phyloP scores from a whole-genome alignment of 345 rosid species.

The Boechera divaricarpa region DNA sequence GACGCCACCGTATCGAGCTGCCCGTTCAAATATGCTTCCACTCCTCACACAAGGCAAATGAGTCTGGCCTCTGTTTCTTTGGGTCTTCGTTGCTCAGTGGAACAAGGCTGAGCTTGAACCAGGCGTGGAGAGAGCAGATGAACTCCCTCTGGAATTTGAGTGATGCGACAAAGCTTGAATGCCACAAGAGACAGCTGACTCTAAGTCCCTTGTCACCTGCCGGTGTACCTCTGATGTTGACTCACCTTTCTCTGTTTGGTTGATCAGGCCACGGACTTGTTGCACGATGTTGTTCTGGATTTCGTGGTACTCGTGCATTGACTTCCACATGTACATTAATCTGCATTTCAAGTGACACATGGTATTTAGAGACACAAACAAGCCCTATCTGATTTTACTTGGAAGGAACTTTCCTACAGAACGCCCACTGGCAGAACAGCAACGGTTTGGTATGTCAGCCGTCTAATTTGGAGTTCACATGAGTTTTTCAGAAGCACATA shows the following conservation, averaged over 20 bases:
- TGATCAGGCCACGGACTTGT: conserved; percentile 88
- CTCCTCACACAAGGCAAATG: conserved; percentile 73
- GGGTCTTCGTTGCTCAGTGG: conserved; percentile 64
- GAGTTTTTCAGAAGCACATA: background rate
- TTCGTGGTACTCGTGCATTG: conserved; percentile 87
- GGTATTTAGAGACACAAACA: conserved; percentile 10
- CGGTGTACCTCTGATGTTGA: conserved; percentile 84
- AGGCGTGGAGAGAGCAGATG: conserved; percentile 71
- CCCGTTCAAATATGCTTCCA: conserved; percentile 90
- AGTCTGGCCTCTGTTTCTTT: conserved; percentile 55
- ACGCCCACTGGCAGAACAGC: conserved; percentile 6
- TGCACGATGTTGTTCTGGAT: conserved; percentile 82
- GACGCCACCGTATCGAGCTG: conserved; percentile 93
- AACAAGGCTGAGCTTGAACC: conserved; percentile 84
- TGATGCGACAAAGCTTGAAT: conserved; percentile 75
- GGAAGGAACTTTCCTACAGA: background rate
- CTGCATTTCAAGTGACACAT: conserved; percentile 51
- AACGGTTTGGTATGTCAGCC: background rate
- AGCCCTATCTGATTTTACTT: background rate
- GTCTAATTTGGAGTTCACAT: background rate
- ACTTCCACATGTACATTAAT: conserved; percentile 93
- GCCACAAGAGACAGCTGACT: conserved; percentile 88
- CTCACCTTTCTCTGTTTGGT: conserved; percentile 65
- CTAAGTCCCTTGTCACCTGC: conserved; percentile 90
- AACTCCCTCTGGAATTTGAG: conserved; percentile 88